A percentile compares a stretch with the other conserved stretches of the same genome.
phyloP scores from a whole-genome alignment of 441 rosid species.

The Metrosideros polymorpha region DNA sequence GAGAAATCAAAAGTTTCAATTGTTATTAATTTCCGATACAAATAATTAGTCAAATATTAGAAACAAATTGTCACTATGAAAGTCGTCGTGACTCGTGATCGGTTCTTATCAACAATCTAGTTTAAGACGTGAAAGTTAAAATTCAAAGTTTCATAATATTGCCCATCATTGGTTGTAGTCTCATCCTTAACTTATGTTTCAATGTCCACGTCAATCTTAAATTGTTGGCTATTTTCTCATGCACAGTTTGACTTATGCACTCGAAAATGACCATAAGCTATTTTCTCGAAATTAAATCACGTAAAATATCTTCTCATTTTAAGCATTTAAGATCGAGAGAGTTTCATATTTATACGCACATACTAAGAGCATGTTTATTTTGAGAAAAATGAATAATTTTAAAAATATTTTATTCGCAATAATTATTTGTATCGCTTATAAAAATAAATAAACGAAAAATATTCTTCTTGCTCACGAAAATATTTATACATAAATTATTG shows the following conservation, averaged over 20 bases:
- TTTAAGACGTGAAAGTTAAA: too few species aligned
- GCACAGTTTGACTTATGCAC: background rate
- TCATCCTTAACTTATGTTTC: background rate
- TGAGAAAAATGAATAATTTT: background rate
- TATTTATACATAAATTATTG: background rate
- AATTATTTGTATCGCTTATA: background rate
- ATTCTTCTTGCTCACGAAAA: background rate
- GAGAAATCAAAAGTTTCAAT: background rate
- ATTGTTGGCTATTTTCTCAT: background rate
- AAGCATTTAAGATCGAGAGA: background rate
- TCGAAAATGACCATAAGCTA: background rate
- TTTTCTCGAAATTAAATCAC: background rate
- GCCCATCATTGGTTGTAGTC: too few species aligned
- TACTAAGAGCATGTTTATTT: background rate
- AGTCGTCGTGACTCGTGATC: background rate
- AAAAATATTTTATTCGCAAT: rapidly evolving
- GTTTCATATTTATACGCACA: background rate
- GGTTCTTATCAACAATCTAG: background rate
- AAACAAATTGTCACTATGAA: background rate
- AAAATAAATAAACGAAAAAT: background rate
- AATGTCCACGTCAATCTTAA: background rate
- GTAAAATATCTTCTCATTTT: background rate
- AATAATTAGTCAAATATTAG: background rate
- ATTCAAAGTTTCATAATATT: too few species aligned
- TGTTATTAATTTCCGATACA: background rate